Conservation (phyloP, 1,139 yeast genomes). For the Torulaspora globosa region DNA sequence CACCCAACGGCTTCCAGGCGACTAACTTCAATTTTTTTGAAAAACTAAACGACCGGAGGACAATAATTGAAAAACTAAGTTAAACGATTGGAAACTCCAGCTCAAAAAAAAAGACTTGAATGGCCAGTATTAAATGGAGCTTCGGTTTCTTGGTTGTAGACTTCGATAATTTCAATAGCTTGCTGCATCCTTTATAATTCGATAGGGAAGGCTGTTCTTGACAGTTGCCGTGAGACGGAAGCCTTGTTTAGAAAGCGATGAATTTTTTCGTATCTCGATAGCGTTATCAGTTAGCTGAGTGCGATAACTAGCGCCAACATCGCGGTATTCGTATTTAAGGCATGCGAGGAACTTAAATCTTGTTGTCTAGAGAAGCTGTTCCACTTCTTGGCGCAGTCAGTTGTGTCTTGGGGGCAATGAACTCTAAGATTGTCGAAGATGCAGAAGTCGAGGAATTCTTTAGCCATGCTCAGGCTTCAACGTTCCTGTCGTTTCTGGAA, state of each 20-base stretch:
- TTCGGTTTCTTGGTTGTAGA: no score
- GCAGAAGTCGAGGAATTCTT: conserved; percentile 19
- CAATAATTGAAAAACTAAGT: background rate
- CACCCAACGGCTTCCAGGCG: conserved; percentile 8
- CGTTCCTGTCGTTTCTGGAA: conserved; percentile 12
- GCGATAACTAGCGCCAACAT: background rate
- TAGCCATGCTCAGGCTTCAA: conserved; percentile 11
- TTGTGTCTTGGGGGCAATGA: conserved; percentile 4
- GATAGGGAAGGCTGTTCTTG: background rate
- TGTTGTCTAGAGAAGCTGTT: no score
- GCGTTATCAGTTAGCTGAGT: background rate
- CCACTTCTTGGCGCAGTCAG: background rate
- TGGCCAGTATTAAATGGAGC: background rate
- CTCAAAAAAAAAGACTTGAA: background rate
- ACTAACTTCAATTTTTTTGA: background rate
- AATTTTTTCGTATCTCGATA: background rate
- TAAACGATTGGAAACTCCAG: background rate
- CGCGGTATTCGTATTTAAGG: background rate
- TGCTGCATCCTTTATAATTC: no score
- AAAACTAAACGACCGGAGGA: conserved; percentile 6
- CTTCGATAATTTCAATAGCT: no score
- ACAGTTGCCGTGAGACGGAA: background rate
- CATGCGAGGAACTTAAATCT: background rate
- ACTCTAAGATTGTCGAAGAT: conserved; percentile 14
- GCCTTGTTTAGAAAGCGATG: background rate